These are phyloP conservation scores for Antitrichia curtipendula DNA, from an alignment of 225 moss, liverwort and hornwort species.

Conservation along the genomic window DNA sequence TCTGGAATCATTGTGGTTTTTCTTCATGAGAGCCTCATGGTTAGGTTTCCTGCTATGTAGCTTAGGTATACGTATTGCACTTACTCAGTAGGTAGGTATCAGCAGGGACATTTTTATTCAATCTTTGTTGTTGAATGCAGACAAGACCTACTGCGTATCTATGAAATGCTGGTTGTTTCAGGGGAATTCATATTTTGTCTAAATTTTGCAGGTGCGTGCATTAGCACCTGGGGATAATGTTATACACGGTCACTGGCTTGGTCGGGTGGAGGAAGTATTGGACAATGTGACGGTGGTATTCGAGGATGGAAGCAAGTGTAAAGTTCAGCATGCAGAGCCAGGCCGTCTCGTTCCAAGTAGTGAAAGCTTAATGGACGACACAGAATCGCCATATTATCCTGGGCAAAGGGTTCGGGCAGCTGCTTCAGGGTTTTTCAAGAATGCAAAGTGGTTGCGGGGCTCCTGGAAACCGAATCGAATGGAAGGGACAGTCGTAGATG, in stretches of 20 bases:
- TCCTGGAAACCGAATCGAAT: slow-evolving; percentile 62
- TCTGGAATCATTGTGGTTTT: neutral
- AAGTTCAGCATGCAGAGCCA: slow-evolving; percentile 62
- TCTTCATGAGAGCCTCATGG: neutral
- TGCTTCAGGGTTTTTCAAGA: slow-evolving; percentile 51
- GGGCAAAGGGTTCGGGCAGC: slow-evolving; percentile 76
- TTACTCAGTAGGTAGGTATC: neutral
- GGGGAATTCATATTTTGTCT: neutral
- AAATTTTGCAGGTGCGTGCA: slow-evolving; percentile 47
- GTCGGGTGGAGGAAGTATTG: slow-evolving; percentile 85
- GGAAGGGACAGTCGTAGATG: slow-evolving; percentile 70
- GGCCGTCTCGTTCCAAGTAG: slow-evolving; percentile 39
- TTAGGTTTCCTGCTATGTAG: neutral
- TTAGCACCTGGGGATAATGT: slow-evolving; percentile 82
- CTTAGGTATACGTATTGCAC: neutral
- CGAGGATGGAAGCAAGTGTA: slow-evolving; percentile 88
- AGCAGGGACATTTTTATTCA: neutral
- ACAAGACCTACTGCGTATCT: neutral
- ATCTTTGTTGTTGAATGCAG: neutral
- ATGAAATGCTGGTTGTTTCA: neutral
- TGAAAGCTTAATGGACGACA: slow-evolving; percentile 67
- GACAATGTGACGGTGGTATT: slow-evolving; percentile 89
- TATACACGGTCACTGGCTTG: slow-evolving; percentile 75
- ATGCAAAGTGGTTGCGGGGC: slow-evolving; percentile 78
- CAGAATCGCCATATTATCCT: slow-evolving; percentile 77